phyloP scores from a whole-genome alignment of 2,329 filamentous ascomycete species.

The Curvularia sp. region DNA sequence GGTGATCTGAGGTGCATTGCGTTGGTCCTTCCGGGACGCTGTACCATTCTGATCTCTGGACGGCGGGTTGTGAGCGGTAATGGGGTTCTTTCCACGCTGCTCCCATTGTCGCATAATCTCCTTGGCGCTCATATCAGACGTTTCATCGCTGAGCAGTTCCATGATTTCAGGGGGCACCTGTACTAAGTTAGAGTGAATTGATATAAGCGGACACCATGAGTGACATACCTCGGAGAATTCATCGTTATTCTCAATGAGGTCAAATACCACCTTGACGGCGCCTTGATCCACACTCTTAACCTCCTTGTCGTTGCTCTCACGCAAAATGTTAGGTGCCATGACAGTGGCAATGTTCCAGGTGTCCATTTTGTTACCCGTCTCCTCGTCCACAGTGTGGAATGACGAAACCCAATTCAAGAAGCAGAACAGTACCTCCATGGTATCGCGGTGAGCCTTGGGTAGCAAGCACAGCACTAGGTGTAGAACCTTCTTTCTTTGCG shows the following conservation, averaged over 20 bases:
- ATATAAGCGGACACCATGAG: not conserved
- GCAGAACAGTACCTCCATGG: slow-evolving; percentile 91
- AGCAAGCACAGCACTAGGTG: slow-evolving; percentile 92
- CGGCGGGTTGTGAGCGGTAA: slow-evolving; percentile 57
- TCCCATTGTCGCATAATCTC: slow-evolving; percentile 95
- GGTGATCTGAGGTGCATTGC: slow-evolving; percentile 65
- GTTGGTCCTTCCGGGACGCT: slow-evolving; percentile 61
- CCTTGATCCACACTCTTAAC: slow-evolving; percentile 82
- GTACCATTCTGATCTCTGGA: slow-evolving; percentile 52
- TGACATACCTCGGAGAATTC: slow-evolving; percentile 91
- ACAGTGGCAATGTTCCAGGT: slow-evolving; percentile 96
- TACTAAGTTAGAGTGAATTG: slow-evolving; percentile 28
- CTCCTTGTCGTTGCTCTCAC: slow-evolving; percentile 63
- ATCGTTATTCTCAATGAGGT: slow-evolving; percentile 90
- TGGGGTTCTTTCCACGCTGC: slow-evolving; percentile 74
- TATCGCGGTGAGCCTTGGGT: slow-evolving; percentile 90
- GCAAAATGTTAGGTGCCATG: slow-evolving; percentile 94
- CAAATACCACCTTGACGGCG: slow-evolving; percentile 91
- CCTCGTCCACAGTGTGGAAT: slow-evolving; percentile 96
- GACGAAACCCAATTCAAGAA: slow-evolving; percentile 98
- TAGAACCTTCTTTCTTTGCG: slow-evolving; percentile 81
- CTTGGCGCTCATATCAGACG: slow-evolving; percentile 90
- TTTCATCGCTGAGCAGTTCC: slow-evolving; percentile 83
- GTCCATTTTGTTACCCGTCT: slow-evolving; percentile 98
- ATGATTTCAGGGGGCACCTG: slow-evolving; percentile 94